phyloP scores from a whole-genome alignment of 1,139 yeast genomes.

The Nadsonia starkeyi-henricii region DNA sequence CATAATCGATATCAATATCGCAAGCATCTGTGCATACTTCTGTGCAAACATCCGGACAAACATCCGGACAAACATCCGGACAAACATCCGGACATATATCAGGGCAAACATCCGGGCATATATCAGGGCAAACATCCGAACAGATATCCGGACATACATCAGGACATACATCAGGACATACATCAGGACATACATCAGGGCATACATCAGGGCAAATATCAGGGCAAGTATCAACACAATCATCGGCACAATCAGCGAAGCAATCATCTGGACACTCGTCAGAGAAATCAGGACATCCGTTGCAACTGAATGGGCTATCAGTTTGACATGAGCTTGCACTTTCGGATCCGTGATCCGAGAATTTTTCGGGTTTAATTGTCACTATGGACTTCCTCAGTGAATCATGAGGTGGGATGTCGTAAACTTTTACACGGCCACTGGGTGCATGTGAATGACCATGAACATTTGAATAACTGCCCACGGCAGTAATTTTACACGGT shows the following conservation, averaged over 20 bases:
- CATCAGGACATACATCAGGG: not conserved
- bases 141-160: not conserved
- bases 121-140: not conserved
- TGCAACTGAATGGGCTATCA: not conserved
- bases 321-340: no score
- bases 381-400: no score
- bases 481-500: no score
- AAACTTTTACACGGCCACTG: no score
- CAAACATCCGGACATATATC: not conserved
- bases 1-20: not conserved
- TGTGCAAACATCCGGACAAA: not conserved
- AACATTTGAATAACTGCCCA: no score
- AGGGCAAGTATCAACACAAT: not conserved
- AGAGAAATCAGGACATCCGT: not conserved
- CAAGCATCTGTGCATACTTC: not conserved
- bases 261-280: not conserved
- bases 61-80: not conserved
- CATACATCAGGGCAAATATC: not conserved
- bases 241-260: not conserved
- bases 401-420: no score
- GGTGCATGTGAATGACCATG: no score
- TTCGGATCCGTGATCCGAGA: no score
- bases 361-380: no score
- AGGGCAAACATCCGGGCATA: not conserved
- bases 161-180: not conserved